A percentile compares a stretch with the other conserved stretches of the same genome.
phyloP scores from a whole-genome alignment of 768 basidiomycete species.

The Pleurotus tuoliensis region DNA sequence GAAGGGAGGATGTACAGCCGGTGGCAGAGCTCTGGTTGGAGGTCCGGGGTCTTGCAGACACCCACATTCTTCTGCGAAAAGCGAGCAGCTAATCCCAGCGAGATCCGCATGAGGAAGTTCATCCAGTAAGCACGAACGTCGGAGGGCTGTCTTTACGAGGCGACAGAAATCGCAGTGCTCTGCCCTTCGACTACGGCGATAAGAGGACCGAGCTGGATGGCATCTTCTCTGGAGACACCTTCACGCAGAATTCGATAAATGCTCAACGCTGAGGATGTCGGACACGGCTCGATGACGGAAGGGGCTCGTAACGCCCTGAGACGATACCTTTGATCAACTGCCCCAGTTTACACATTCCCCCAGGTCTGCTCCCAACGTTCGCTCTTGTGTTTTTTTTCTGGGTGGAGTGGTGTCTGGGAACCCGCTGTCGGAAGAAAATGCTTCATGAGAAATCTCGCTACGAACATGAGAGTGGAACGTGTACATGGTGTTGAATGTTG shows the following conservation, averaged over 20 bases:
- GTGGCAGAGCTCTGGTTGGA: neutral
- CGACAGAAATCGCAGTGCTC: neutral
- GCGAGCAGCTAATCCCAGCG: neutral
- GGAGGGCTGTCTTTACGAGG: neutral
- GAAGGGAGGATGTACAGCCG: neutral
- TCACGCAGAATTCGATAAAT: neutral
- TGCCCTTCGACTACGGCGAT: neutral
- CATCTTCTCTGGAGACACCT: neutral
- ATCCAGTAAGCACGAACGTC: neutral
- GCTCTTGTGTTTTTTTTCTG: too few species aligned
- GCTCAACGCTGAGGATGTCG: neutral
- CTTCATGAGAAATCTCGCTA: too few species aligned
- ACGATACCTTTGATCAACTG: too few species aligned
- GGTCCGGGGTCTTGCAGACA: neutral
- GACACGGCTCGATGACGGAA: neutral
- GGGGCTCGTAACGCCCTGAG: too few species aligned
- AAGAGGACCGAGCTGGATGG: neutral
- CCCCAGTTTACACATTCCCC: too few species aligned
- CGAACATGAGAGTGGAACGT: too few species aligned
- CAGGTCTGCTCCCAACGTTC: too few species aligned
- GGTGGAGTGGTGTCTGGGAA: too few species aligned
- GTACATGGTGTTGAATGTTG: too few species aligned
- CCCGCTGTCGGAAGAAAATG: too few species aligned
- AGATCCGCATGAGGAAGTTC: neutral
- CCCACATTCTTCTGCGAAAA: constrained; percentile 1